Base-by-base conservation (phyloP, 495 filamentous ascomycete genomes). In the Elasticomyces elasticus region DNA sequence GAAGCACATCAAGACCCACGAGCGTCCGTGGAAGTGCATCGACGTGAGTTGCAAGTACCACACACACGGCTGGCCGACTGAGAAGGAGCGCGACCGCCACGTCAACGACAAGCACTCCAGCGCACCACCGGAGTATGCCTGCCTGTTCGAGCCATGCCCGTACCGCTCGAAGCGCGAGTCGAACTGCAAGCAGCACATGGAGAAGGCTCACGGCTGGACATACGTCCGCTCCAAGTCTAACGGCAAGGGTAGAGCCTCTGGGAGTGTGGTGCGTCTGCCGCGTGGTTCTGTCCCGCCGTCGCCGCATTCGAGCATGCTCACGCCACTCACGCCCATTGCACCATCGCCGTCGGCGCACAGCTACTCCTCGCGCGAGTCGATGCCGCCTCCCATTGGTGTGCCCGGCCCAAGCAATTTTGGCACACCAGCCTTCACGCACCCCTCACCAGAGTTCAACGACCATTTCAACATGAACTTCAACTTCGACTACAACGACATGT, bases 121-220 rank as follows among this genome's bases (percentile, higher is more conserved):
- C n/a, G 74, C 76, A 28, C 88, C 92, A 3, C 71, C 77, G 13
- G 76, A 89, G 72, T 95, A 77, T 68, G 79, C 83, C 63, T 98
- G 92, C 71, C 69, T 78, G n/a, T 96, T 79, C 69, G 73, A 79
- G 56, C 85, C 85, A 19, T 98, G 92, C 77, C 79, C 85, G 0
- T 98, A 97, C 71, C 81, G 87, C 62, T 95, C 89, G 40, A 96
- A 95, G 75, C 84, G 92, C 25, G 86, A 95, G 72, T 92, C 86
- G 67, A 98, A 98, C 71, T 94, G 89, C 79, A 97, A 97, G 69
- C 92, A 98, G 69, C 92, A 98, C 70, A 98, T 98, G 92, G 92
- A 98, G 73, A 98, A 97, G 68, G 83, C 89, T 0, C 92, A 98
- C 63, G 82, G 82, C 40, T 97, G 88, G 82, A 74, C 75, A 3